Evolutionary conservation across 2,329 filamentous ascomycete species (phyloP).

Genomic region (Peltaster fructicola): DNA sequence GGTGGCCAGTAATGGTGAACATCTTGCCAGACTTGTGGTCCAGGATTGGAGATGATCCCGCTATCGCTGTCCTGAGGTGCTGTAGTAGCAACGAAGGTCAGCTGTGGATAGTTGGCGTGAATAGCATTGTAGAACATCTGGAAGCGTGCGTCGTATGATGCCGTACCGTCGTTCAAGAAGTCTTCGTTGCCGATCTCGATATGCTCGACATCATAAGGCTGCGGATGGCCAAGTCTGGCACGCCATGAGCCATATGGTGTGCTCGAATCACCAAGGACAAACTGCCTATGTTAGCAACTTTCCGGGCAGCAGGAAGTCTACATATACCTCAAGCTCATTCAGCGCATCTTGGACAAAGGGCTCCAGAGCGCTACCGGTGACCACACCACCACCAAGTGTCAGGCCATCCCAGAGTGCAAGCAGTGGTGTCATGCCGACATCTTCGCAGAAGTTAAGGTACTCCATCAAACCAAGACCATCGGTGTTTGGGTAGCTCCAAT

Average conservation of each 20-base stretch:
- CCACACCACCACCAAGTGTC: slow-evolving; percentile 29
- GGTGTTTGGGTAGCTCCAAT: slow-evolving; percentile 43
- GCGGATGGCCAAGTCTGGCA: slow-evolving; percentile 39
- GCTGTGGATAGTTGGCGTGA: slow-evolving; percentile 34
- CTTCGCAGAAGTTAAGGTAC: slow-evolving; percentile 38
- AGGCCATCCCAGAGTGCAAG: slow-evolving; percentile 40
- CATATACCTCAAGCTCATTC: slow-evolving; percentile 44
- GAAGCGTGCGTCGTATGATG: slow-evolving; percentile 32
- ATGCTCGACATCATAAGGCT: slow-evolving; percentile 41
- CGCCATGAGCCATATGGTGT: slow-evolving; percentile 40
- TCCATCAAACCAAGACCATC: slow-evolving; percentile 43
- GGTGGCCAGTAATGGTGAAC: slow-evolving; percentile 11
- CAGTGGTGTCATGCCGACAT: slow-evolving; percentile 30
- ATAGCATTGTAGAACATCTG: slow-evolving; percentile 41
- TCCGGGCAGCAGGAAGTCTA: too few species aligned
- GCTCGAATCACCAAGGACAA: slow-evolving; percentile 30
- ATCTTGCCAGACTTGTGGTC: slow-evolving; percentile 4
- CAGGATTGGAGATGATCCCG: slow-evolving; percentile 5
- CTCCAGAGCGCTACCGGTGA: slow-evolving; percentile 30
- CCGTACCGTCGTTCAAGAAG: slow-evolving; percentile 23
- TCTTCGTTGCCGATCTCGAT: slow-evolving; percentile 53
- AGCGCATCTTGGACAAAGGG: slow-evolving; percentile 41
- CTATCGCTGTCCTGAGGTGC: slow-evolving; percentile 8
- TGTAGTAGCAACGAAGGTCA: slow-evolving; percentile 33
- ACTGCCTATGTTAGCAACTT: too few species aligned